Evolutionary conservation across 148 eudicot genomes (phyloP), one percentile per base, ranked within the genome.

Genomic region (Amaranthus hypochondriacus): DNA sequence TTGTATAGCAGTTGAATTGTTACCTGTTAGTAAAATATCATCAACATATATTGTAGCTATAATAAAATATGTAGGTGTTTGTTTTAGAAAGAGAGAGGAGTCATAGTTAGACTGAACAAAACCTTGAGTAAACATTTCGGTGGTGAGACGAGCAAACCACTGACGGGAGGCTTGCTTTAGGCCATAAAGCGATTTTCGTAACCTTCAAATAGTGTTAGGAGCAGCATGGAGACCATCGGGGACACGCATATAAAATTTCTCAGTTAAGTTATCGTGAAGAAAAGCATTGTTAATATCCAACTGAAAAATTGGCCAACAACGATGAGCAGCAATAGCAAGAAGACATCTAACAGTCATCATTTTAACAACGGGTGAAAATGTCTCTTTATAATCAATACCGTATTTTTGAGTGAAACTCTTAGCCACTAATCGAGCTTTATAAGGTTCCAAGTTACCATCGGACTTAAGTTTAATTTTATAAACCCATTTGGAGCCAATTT

Each of bases 1-100:
- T 0, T 0, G 0, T 1, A 56, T 56, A 2, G 5, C 21, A 4
- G 7, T 1, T 0, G 4, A 2, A n/a, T n/a, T 3, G 6, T 2
- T 7, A 0, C 60, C 21, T 2, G 60, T 56, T 1, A 56, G 2
- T 4, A 56, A 4, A 5, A 56, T 56, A 4, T 56, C 28, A 56
- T 56, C 60, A 4, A 56, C 28, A 56, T 56, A 56, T 4, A 56
- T 21, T 4, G 7, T 21, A n/a, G 15, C 2, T 0, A 56, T 56
- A 0, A 0, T 56, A 0, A 3, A 2, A n/a, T n/a, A 3, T 2
- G 0, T 56, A 9, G 6, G 9, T 51, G 5, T 51, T 5, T 2
- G 3, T 0, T 56, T 56, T n/a, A 56, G 4, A 4, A 56, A 56
- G 1, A 56, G 2, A 0, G 60, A 56, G 6, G 4, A 56, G 15